These are phyloP conservation scores for Grosmannia huntii DNA, from an alignment of 2,329 filamentous ascomycete species.

Conservation along the genomic window DNA sequence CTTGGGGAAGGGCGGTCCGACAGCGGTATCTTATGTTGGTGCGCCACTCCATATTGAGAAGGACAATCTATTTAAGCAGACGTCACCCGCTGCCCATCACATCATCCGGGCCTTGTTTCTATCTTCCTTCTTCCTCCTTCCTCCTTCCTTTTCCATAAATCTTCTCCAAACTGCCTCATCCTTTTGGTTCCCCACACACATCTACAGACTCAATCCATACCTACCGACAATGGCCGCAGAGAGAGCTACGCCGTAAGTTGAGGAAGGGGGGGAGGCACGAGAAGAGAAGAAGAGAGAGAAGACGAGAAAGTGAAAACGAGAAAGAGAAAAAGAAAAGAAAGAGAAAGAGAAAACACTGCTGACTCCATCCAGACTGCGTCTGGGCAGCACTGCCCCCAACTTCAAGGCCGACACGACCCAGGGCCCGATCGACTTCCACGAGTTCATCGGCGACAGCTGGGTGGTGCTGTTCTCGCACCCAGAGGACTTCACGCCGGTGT, in stretches of 20 bases:
- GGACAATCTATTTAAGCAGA: not conserved
- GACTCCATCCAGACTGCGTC: conserved; percentile 37
- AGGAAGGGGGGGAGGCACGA: no score
- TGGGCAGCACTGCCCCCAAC: conserved; percentile 60
- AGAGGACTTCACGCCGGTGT: conserved; percentile 87
- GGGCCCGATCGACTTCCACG: conserved; percentile 69
- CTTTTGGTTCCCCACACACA: not conserved
- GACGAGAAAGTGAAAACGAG: not conserved
- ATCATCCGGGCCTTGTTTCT: not conserved
- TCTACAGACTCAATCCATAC: not conserved
- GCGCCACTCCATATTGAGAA: not conserved
- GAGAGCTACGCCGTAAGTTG: conserved; percentile 23
- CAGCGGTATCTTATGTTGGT: not conserved
- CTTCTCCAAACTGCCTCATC: no score
- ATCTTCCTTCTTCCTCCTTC: not conserved
- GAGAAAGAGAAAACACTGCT: not conserved
- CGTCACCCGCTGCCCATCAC: not conserved
- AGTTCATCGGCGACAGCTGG: conserved; percentile 70
- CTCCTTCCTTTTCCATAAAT: not conserved
- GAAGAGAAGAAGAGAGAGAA: no score
- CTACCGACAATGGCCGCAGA: conserved; percentile 19
- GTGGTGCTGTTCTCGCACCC: conserved; percentile 76
- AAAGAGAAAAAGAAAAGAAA: not conserved
- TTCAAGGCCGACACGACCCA: conserved; percentile 72
- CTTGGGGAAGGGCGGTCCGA: no score